Evolutionary conservation across 2,329 filamentous ascomycete genomes (phyloP).

Genomic region (Microthyrium microscopicum): DNA sequence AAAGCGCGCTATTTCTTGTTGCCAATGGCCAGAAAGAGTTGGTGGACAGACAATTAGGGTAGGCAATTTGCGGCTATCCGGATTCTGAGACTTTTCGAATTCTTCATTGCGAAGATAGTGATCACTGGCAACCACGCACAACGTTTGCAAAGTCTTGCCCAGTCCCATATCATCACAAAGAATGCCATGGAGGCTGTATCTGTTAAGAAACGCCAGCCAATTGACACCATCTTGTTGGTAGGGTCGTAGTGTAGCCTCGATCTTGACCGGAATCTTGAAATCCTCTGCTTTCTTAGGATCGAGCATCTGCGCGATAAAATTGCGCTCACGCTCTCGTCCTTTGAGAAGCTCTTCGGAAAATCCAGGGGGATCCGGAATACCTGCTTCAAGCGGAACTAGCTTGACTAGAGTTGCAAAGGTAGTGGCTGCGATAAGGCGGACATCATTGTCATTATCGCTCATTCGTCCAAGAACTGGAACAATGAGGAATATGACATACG

Average conservation of each 20-base stretch:
- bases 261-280: conserved; percentile 85
- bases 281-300: conserved; percentile 94
- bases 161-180: conserved; percentile 99
- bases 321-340: conserved; percentile 82
- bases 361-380: conserved; percentile 90
- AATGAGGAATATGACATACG: conserved; percentile 97
- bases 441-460: conserved; percentile 95
- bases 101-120: conserved; percentile 88
- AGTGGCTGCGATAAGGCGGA: conserved; percentile 84
- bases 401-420: conserved; percentile 96
- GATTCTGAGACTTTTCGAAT: conserved; percentile 62
- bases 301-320: conserved; percentile 90
- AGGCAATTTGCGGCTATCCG: conserved; percentile 64
- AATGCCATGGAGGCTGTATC: conserved; percentile 93
- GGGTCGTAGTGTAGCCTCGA: conserved; percentile 88
- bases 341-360: conserved; percentile 75
- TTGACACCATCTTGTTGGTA: conserved; percentile 99
- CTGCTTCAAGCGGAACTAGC: conserved; percentile 87
- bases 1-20: conserved; percentile 91
- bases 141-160: conserved; percentile 89
- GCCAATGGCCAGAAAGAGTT: conserved; percentile 94
- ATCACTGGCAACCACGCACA: conserved; percentile 96
- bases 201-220: conserved; percentile 95
- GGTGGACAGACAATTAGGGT: conserved; percentile 93
- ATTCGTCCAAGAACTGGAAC: conserved; percentile 92